These are phyloP conservation scores for Pichia paraexigua DNA, from an alignment of 805 yeast species.

Conservation along the genomic window DNA sequence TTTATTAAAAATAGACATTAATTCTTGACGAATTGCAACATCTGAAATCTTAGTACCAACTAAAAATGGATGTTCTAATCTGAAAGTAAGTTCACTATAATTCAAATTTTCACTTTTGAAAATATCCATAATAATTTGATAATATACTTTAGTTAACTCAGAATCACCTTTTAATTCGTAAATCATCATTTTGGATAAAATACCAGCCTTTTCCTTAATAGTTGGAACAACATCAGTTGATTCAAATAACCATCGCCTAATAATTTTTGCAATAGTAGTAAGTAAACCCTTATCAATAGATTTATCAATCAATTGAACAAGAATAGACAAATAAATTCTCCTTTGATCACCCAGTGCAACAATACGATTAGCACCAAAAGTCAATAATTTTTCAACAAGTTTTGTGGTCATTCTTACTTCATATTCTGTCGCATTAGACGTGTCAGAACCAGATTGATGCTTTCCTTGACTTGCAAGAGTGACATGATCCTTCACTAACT, in stretches of 20 bases:
- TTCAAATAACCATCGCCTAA: constrained; percentile 84
- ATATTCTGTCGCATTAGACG: constrained; percentile 36
- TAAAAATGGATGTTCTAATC: constrained; percentile 94
- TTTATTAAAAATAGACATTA: constrained; percentile 71
- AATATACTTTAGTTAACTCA: constrained; percentile 66
- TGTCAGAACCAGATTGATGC: constrained; percentile 20
- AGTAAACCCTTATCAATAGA: constrained; percentile 72
- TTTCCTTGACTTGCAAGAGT: constrained; percentile 46
- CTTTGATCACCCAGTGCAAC: constrained; percentile 90
- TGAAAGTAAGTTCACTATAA: constrained; percentile 80
- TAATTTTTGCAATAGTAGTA: constrained; percentile 66
- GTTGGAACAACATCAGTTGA: constrained; percentile 80
- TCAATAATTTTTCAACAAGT: constrained; percentile 66
- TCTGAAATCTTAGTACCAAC: constrained; percentile 87
- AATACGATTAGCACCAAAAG: constrained; percentile 72
- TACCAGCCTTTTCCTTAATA: constrained; percentile 91
- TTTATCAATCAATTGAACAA: constrained; percentile 86
- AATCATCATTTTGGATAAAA: constrained; percentile 85
- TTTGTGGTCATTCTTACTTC: constrained; percentile 78
- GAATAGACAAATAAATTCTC: constrained; percentile 72
- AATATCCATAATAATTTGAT: constrained; percentile 77
- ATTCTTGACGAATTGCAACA: constrained; percentile 59
- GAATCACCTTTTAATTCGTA: constrained; percentile 86
- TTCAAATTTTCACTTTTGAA: constrained; percentile 73
- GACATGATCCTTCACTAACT: constrained; percentile 81